phyloP scores from a whole-genome alignment of 768 basidiomycete genomes.

The Tubosaeta sp. region DNA sequence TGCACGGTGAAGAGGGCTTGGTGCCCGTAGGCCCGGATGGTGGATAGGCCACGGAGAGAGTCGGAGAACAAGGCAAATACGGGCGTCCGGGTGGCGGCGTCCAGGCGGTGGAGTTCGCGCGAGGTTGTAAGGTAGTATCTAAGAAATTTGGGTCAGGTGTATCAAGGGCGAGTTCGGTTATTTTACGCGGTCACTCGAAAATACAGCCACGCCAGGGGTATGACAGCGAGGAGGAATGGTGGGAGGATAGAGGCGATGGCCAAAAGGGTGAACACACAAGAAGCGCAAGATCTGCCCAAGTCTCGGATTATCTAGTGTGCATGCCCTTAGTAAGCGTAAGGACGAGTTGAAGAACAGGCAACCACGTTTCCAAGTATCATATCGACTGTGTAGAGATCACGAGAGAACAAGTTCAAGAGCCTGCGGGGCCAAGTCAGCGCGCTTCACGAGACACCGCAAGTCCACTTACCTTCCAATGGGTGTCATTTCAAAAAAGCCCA shows the following conservation, averaged over 20 bases:
- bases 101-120: conserved; percentile 83
- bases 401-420: conserved; percentile 41
- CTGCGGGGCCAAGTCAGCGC: too few relatives aligned
- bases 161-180: background rate
- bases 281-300: conserved; percentile 64
- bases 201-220: conserved; percentile 81
- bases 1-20: conserved; percentile 61
- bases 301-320: conserved; percentile 59
- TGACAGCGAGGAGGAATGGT: conserved; percentile 67
- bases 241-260: conserved; percentile 85
- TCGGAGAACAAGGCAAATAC: conserved; percentile 91
- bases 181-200: conserved; percentile 73
- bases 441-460: too few relatives aligned
- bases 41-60: conserved; percentile 68
- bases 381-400: background rate
- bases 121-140: conserved; percentile 88
- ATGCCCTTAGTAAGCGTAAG: background rate
- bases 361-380: background rate
- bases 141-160: background rate
- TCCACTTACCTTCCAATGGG: conserved; percentile 87
- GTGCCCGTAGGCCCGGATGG: conserved; percentile 78
- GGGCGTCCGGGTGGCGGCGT: conserved; percentile 84
- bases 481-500: conserved; percentile 88
- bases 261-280: conserved; percentile 53
- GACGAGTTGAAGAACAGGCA: background rate